phyloP scores from a whole-genome alignment of 1,139 yeast genomes.

The Debaryomycetaceae sp. region DNA sequence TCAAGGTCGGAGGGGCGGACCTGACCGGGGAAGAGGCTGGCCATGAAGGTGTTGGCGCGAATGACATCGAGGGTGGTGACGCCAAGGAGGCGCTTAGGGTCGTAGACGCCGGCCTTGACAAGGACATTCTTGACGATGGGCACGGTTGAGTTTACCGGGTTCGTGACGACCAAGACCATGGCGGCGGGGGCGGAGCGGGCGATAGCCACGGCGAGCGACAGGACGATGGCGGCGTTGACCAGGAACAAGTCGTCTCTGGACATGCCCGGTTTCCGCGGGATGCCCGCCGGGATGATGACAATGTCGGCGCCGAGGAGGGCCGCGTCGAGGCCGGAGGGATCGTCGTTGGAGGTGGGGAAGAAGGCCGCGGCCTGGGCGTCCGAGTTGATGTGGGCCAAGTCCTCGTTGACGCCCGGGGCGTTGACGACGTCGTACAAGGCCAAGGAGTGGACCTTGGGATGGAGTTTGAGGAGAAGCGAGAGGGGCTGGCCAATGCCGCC shows the following conservation, averaged over 20 bases:
- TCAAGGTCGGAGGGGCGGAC: constrained; percentile 64
- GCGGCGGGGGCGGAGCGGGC: constrained; percentile 87
- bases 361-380: constrained; percentile 75
- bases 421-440: constrained; percentile 87
- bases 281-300: constrained; percentile 96
- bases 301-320: constrained; percentile 78
- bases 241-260: constrained; percentile 96
- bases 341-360: constrained; percentile 60
- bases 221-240: constrained; percentile 93
- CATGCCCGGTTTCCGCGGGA: constrained; percentile 99
- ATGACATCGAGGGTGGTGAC: constrained; percentile 94
- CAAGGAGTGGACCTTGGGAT: constrained; percentile 75
- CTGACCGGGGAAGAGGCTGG: constrained; percentile 43
- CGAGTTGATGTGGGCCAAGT: constrained; percentile 86
- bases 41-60: constrained; percentile 86
- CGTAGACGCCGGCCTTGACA: constrained; percentile 76
- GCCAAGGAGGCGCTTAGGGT: constrained; percentile 89
- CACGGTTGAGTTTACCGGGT: constrained; percentile 97
- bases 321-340: constrained; percentile 59
- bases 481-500: constrained; percentile 99
- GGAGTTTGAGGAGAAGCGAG: constrained; percentile 79
- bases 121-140: constrained; percentile 96
- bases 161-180: constrained; percentile 76
- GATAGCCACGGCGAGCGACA: constrained; percentile 81
- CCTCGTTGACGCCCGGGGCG: constrained; percentile 97